These are phyloP conservation scores for Talaromyces sp. DNA, from an alignment of 2,329 filamentous ascomycete genomes.

Conservation along the genomic window DNA sequence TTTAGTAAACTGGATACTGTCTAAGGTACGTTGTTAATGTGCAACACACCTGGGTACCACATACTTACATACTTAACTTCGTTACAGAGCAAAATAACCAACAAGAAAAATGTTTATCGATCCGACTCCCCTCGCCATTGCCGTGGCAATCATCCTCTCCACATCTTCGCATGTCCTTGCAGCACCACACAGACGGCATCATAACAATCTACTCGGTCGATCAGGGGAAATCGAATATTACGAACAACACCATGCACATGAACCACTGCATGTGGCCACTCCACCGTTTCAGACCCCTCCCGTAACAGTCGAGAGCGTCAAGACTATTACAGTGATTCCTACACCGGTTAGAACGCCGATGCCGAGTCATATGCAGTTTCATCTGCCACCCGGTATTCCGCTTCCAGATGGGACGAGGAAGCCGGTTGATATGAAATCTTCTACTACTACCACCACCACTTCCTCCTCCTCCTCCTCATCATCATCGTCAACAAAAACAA, in stretches of 20 bases:
- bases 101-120: constrained; percentile 13
- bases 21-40: neutral
- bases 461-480: neutral
- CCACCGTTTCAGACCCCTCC: neutral
- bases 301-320: neutral
- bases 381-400: neutral
- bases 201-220: neutral
- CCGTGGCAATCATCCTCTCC: constrained; percentile 17
- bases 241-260: neutral
- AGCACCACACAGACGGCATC: constrained; percentile 4
- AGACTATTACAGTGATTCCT: constrained; percentile 13
- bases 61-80: neutral
- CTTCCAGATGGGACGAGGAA: constrained; percentile 10
- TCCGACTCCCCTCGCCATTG: constrained; percentile 12
- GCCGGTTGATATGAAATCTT: neutral
- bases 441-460: neutral
- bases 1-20: neutral
- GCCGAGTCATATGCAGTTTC: constrained; percentile 5
- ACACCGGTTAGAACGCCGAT: constrained; percentile 4
- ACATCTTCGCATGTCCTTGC: constrained; percentile 8
- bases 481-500: neutral
- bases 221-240: neutral
- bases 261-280: neutral
- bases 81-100: neutral
- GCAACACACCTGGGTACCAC: neutral